Evolutionary conservation across 225 moss, liverwort and hornwort species (phyloP), one percentile per base, ranked within the genome.

Genomic region (Pseudisothecium myosuroides): DNA sequence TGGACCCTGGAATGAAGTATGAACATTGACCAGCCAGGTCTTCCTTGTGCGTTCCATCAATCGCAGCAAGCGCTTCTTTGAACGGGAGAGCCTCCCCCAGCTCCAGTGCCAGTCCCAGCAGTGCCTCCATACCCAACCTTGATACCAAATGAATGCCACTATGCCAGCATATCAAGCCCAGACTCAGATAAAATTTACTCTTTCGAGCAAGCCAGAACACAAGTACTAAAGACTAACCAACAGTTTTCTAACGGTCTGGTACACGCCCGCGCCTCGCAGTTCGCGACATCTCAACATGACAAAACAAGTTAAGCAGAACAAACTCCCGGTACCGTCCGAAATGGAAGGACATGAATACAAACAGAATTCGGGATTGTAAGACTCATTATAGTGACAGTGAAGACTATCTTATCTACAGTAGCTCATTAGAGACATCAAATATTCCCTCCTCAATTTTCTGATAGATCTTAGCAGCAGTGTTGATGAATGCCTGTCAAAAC

Each of bases 401-500:
- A 77, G 63, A 83, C 21, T 65, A 54, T 83, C 67, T 83, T 67
- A 83, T 81, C 87, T 87, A n/a, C n/a, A n/a, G n/a, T n/a, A n/a
- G n/a, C n/a, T n/a, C n/a, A n/a, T 87, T 87, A 16, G 87, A 87
- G n/a, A 87, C 87, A 81, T 87, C 87, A 15, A 87, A 87, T 47
- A 87, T 87, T 58, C 87, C 87, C 60, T 87, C 87, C 49, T 87
- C 60, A 49, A 87, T 87, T 67, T 87, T 87, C 69, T 87, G 81
- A 81, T 87, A 87, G 37, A 87, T 87, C 87, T 87, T 87, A 22
- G 87, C 97, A 73, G 98, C 95, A 39, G 98, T 96, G 82, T 96
- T 96, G 82, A 98, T 96, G 78, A 96, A 98, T 67, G 97, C 97
- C 96, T 98, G 93, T 68, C 74, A 85, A 60, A 76, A 88, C 28